Percentiles rank a stretch among this genome's conserved stretches.
These are phyloP conservation scores for Groenewaldozyma tartarivorans DNA, from an alignment of 805 yeast species.

Conservation along the genomic window DNA sequence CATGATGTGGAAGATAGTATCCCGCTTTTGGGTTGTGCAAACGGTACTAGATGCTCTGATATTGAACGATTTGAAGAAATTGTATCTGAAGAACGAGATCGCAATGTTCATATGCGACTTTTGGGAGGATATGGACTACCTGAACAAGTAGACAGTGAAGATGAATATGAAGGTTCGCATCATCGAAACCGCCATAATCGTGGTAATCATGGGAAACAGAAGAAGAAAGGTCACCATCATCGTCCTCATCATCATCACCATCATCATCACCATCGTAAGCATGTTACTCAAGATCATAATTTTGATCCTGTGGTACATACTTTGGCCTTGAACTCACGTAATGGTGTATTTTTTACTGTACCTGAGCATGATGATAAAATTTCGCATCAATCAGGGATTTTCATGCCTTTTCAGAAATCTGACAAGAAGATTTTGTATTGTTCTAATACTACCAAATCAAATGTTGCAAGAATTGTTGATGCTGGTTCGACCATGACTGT, in stretches of 20 bases:
- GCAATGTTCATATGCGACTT: conserved; percentile 10
- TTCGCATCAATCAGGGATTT: conserved; percentile 14
- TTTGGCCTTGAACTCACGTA: conserved; percentile 13
- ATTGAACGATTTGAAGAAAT: neutral
- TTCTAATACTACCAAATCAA: neutral
- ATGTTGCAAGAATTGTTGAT: neutral
- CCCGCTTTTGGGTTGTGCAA: neutral
- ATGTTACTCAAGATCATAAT: conserved; percentile 3
- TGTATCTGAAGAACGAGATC: conserved; percentile 2
- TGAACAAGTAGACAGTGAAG: neutral
- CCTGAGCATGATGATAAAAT: conserved; percentile 9
- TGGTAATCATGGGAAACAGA: too few relatives aligned
- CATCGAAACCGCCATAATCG: too few relatives aligned
- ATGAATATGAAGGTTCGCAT: too few relatives aligned
- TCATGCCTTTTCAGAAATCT: conserved; percentile 17
- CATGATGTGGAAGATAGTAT: neutral
- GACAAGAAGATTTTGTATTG: neutral
- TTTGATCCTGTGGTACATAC: conserved; percentile 15
- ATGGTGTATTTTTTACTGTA: conserved; percentile 16
- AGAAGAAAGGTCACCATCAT: too few relatives aligned
- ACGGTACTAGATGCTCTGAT: neutral
- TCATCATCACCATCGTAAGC: too few relatives aligned
- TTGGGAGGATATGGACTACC: conserved; percentile 13
- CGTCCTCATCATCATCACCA: too few relatives aligned
- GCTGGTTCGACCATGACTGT: neutral